Evolutionary conservation across 2,329 filamentous ascomycete genomes (phyloP).

Genomic region (Monilinia laxa): DNA sequence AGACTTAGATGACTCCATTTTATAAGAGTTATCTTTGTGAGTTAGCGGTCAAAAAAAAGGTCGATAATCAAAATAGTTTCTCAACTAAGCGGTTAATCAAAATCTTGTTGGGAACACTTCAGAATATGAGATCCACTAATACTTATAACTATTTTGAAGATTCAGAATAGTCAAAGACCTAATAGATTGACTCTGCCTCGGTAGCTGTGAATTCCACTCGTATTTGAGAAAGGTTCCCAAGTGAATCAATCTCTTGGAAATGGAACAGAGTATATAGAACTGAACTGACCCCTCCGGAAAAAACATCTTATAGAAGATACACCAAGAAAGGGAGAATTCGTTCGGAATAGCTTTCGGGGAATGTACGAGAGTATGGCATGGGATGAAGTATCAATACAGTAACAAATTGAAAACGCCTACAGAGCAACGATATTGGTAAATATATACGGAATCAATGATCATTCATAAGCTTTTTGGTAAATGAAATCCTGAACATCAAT

Average conservation of each 20-base stretch:
- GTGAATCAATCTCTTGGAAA: no score
- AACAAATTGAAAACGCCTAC: not conserved
- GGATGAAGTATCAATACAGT: not conserved
- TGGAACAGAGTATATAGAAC: no score
- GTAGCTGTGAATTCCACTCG: no score
- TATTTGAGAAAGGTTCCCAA: no score
- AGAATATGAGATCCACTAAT: no score
- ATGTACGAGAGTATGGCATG: not conserved
- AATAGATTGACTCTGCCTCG: no score
- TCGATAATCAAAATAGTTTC: not conserved
- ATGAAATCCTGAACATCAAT: not conserved
- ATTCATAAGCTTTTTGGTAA: not conserved
- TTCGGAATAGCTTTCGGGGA: not conserved
- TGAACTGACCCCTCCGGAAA: no score
- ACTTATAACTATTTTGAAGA: no score
- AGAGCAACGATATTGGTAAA: not conserved
- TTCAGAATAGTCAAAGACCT: no score
- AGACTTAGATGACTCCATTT: conserved; percentile 1
- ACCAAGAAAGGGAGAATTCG: not conserved
- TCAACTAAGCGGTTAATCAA: no score
- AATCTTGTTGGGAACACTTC: no score
- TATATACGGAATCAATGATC: not conserved
- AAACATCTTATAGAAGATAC: no score
- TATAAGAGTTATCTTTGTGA: not conserved
- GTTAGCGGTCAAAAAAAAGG: not conserved